phyloP scores from a whole-genome alignment of 2,329 filamentous ascomycete species.

The Monosporascus ibericus region DNA sequence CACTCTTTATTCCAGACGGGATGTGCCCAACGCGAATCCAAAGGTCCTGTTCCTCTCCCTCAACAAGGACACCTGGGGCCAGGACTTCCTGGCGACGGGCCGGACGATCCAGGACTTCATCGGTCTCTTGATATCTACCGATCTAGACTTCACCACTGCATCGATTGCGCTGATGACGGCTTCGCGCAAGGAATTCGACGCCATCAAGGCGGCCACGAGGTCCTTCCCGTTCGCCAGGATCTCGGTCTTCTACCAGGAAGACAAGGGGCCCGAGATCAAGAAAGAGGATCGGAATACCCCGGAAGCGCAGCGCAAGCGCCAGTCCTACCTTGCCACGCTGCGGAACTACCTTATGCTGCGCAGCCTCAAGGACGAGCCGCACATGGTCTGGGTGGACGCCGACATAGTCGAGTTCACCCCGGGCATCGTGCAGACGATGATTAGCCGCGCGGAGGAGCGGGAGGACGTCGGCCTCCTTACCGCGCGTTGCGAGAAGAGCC shows the following conservation, averaged over 20 bases:
- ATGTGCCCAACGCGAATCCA: conserved; percentile 6
- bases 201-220: conserved; percentile 13
- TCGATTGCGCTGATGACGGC: conserved; percentile 22
- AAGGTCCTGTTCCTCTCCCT: conserved; percentile 19
- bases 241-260: conserved; percentile 15
- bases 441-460: conserved; percentile 18
- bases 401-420: conserved; percentile 27
- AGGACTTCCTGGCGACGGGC: conserved; percentile 19
- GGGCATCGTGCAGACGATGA: conserved; percentile 26
- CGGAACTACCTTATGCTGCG: conserved; percentile 29
- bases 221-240: conserved; percentile 19
- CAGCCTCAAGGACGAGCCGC: conserved; percentile 23
- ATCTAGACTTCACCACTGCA: conserved; percentile 18
- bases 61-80: conserved; percentile 22
- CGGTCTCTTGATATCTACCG: conserved; percentile 18
- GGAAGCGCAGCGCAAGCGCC: conserved; percentile 18
- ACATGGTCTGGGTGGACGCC: conserved; percentile 30
- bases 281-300: conserved; percentile 15
- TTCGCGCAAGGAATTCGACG: conserved; percentile 18
- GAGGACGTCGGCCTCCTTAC: conserved; percentile 26
- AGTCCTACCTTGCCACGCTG: conserved; percentile 20
- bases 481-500: conserved; percentile 23
- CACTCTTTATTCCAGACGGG: background rate
- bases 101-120: conserved; percentile 23
- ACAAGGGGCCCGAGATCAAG: conserved; percentile 9